Base-by-base conservation (phyloP, 495 filamentous ascomycete species). In the Neurospora sp. region DNA sequence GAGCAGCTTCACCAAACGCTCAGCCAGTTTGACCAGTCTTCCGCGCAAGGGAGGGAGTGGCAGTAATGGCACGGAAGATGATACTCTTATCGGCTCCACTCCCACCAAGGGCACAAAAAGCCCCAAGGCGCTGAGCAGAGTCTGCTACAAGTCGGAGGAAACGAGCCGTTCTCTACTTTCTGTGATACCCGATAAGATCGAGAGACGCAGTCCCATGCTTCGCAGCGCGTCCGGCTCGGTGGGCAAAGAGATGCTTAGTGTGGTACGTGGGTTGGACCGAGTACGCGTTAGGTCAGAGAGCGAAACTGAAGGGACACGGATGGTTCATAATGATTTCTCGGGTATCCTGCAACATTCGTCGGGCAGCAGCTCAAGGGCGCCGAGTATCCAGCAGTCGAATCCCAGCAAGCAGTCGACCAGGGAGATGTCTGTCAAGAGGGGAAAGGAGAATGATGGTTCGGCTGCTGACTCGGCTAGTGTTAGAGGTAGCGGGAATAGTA, bases 1-100 rank as follows among this genome's bases (percentile, higher is more conserved):
- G 9, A 87, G 83, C 76, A 87, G 85, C 74, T 90, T 93, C 77
- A 86, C 85, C 53, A 90, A 87, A 75, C 84, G 90, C 72, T 90
- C 89, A 35, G 73, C 74, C 35, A 82, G 81, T 37, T 37, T 77
- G 9, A 77, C 77, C 8, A 80, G 80, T 38, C 37, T 79, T 59
- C 75, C 77, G 14, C 75, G 75, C 69, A 75, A 68, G 39, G 70
- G 44, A 38, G 22, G 35, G 4, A 69, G 71, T 18, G 73, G 69
- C 12, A 71, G 70, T 10, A 42, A 41, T 9, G 70, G 71, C 53
- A 65, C 71, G 1, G 76, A 76, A 10, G 73, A 72, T 1, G 73
- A 75, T 53, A 71, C 39, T 4, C 14, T 20, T 65, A 27, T 65
- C 31, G 27, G 53, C 53, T 65, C 53, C 22, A 65, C 53, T 35